Base-by-base conservation (phyloP, 371 early-diverging fungal genomes). In the Blakeslea trispora region DNA sequence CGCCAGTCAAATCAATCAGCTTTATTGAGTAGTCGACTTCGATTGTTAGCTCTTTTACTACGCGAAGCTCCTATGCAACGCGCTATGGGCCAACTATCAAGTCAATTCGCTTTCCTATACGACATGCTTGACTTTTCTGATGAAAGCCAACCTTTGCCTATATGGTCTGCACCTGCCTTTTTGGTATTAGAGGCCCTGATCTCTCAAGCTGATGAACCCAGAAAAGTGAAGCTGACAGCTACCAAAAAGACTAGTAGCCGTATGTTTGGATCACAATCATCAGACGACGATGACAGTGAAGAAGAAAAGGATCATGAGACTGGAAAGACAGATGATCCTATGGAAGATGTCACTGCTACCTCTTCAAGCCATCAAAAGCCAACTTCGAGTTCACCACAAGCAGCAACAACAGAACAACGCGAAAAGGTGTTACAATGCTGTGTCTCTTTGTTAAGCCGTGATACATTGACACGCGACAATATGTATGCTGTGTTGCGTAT, bases 401-500 rank as follows among this genome's bases (percentile, higher is more conserved):
- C 17, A 28, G 44, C 78, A 13, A 61, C 70, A 1, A 55, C 49
- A 7, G 58, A 58, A 3, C 74, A 82, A 7, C 75, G 80, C 53
- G 52, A 60, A 7, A 58, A 57, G 15, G 45, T 86, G 21, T 59
- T 83, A 13, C 50, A 60, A 15, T 69, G 67, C 41, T 79, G 80
- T 41, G 69, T 85, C 15, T 52, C 69, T 1, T 59, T 85, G 17
- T 68, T 87, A 39, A 63, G 74, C 14, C 78, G 76, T 42, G 58
- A 66, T 1, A 71, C 73, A 19, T 77, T 82, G 39, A 80, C 75
- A 14, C 73, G 64, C 22, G 81, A 82, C 49, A 71, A 79, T 23
- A 67, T 78, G 5, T 80, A 90, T 56, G 87, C 93, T 1, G 71
- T 90, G 18, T 74, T 94, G 53, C 81, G 95, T 11, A 79, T 96